These are phyloP conservation scores for Naganishia friedmannii DNA, from an alignment of 768 basidiomycete genomes.

Conservation along the genomic window DNA sequence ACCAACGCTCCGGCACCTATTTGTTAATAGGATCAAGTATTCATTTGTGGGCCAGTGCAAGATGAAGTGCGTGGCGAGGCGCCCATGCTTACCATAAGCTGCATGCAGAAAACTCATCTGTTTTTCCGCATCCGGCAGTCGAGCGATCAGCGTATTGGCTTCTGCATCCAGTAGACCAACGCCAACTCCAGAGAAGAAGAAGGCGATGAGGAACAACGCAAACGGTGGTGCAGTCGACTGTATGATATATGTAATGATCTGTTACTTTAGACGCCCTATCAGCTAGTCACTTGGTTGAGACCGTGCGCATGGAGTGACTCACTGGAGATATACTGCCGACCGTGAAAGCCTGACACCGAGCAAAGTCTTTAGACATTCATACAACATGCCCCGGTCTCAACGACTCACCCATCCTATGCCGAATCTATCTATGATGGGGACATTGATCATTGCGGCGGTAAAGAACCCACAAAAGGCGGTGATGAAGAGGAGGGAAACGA, in stretches of 20 bases:
- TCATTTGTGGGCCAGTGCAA: background rate
- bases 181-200: constrained; percentile 56
- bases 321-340: constrained; percentile 19
- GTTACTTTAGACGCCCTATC: constrained; percentile 9
- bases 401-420: constrained; percentile 54
- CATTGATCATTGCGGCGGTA: constrained; percentile 56
- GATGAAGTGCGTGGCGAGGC: background rate
- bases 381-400: background rate
- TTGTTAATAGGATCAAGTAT: constrained; percentile 33
- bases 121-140: constrained; percentile 53
- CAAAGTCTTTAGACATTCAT: background rate
- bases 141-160: constrained; percentile 57
- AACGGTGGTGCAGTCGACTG: constrained; percentile 57
- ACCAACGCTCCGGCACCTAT: constrained; percentile 57
- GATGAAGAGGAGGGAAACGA: constrained; percentile 66
- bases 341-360: background rate
- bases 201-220: constrained; percentile 56
- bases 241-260: constrained; percentile 47
- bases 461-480: constrained; percentile 56
- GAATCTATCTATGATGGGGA: constrained; percentile 53
- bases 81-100: constrained; percentile 54
- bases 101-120: constrained; percentile 55
- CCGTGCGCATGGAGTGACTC: background rate
- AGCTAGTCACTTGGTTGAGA: background rate
- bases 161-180: constrained; percentile 58